Evolutionary conservation across 768 basidiomycete species (phyloP).

Genomic region (Collybia sordida): DNA sequence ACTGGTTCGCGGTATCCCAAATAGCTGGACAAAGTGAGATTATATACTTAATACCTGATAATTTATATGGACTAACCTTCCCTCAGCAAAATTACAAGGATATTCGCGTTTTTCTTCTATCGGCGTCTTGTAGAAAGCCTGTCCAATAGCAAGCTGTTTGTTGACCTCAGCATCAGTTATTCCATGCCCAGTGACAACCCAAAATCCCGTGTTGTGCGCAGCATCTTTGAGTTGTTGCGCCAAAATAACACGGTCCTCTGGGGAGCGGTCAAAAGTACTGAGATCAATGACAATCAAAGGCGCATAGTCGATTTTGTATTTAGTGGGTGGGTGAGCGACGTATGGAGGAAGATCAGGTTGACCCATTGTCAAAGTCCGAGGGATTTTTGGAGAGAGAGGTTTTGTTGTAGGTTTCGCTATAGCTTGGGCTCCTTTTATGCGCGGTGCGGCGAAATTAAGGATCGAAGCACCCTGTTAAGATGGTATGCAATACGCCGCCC

Average conservation of each 20-base stretch:
- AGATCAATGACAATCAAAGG: conserved; percentile 39
- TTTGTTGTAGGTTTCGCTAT: too few relatives aligned
- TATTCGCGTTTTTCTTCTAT: conserved; percentile 32
- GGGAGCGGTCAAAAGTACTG: conserved; percentile 23
- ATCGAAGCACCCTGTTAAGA: too few relatives aligned
- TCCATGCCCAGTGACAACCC: conserved; percentile 38
- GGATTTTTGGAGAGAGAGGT: too few relatives aligned
- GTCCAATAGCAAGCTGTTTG: conserved; percentile 33
- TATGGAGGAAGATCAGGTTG: too few relatives aligned
- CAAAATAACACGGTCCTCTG: conserved; percentile 29
- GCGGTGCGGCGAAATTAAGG: too few relatives aligned
- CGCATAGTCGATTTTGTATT: conserved; percentile 26
- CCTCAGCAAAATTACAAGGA: conserved; percentile 29
- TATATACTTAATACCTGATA: background rate
- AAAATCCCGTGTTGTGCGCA: conserved; percentile 38
- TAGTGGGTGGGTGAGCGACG: too few relatives aligned
- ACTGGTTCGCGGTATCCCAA: conserved; percentile 35
- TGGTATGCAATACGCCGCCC: too few relatives aligned
- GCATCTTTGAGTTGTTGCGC: conserved; percentile 35
- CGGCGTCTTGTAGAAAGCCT: conserved; percentile 33
- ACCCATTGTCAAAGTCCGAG: too few relatives aligned
- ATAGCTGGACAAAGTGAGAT: conserved; percentile 15
- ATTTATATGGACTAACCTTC: conserved; percentile 20
- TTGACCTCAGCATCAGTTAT: conserved; percentile 35
- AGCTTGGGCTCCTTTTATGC: too few relatives aligned